Evolutionary conservation across 2,329 filamentous ascomycete species (phyloP).

Genomic region (Thermoascus crustaceus): DNA sequence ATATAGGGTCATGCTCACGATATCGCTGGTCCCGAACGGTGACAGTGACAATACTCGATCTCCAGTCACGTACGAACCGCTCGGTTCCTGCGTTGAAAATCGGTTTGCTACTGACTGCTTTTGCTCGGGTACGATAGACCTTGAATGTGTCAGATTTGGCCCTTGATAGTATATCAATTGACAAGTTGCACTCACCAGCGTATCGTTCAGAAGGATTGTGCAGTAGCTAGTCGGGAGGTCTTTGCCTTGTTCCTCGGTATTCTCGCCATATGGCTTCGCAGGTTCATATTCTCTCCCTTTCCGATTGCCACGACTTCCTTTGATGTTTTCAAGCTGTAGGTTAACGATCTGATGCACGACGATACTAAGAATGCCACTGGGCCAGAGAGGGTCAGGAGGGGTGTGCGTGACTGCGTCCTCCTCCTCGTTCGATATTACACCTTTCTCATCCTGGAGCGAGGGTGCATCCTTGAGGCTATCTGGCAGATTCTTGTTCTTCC

Average conservation of each 20-base stretch:
- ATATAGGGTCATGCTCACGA: constrained; percentile 86
- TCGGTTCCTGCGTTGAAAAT: constrained; percentile 98
- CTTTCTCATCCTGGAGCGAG: constrained; percentile 82
- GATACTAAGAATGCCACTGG: constrained; percentile 77
- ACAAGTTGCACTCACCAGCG: constrained; percentile 49
- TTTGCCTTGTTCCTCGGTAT: constrained; percentile 73
- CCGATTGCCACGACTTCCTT: constrained; percentile 71
- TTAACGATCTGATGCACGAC: constrained; percentile 94
- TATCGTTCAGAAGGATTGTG: constrained; percentile 82
- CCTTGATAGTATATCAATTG: neutral
- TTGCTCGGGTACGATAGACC: constrained; percentile 87
- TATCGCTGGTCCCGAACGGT: constrained; percentile 83
- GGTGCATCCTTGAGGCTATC: constrained; percentile 63
- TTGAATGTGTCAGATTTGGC: constrained; percentile 18
- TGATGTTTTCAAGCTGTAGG: constrained; percentile 82
- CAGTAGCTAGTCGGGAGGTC: constrained; percentile 86
- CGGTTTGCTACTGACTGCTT: constrained; percentile 87
- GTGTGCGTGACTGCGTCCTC: constrained; percentile 85
- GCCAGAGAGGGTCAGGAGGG: constrained; percentile 93
- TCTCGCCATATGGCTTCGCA: constrained; percentile 74
- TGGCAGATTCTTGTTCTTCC: constrained; percentile 71
- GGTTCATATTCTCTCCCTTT: constrained; percentile 85
- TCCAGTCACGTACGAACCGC: constrained; percentile 87
- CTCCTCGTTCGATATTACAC: constrained; percentile 59
- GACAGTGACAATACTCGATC: constrained; percentile 75